Percentiles rank a stretch among this genome's conserved stretches.
Evolutionary conservation across 345 rosid species (phyloP).

Genomic region (Citrus unshiu): DNA sequence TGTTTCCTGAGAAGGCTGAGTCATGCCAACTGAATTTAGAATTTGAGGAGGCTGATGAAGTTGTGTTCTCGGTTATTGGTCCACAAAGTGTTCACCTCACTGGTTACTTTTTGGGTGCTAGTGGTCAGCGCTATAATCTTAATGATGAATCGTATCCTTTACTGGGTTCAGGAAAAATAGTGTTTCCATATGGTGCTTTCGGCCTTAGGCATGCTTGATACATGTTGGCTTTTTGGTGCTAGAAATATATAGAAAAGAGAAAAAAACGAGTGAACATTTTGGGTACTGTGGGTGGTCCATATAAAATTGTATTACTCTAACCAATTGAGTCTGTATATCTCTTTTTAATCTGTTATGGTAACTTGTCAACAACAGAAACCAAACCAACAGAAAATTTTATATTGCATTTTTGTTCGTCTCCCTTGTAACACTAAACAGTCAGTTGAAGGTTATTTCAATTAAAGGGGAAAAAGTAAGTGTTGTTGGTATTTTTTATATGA

Average conservation of each 20-base stretch:
- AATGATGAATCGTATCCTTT: constrained; percentile 67
- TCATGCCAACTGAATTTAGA: constrained; percentile 61
- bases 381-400: not conserved
- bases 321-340: not conserved
- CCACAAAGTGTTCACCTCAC: constrained; percentile 65
- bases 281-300: not conserved
- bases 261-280: not conserved
- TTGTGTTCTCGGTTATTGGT: constrained; percentile 69
- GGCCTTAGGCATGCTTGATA: not conserved
- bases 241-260: not conserved
- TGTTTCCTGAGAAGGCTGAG: constrained; percentile 51
- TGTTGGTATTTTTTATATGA: not conserved
- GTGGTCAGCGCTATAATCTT: constrained; percentile 5
- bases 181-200: not conserved
- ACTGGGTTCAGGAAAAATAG: not conserved
- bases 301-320: not conserved
- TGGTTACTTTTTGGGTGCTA: constrained; percentile 46
- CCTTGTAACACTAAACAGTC: not conserved
- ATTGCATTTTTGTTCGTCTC: not conserved
- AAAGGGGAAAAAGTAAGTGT: too few relatives aligned
- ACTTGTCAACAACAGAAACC: not conserved
- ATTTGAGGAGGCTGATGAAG: constrained; percentile 70
- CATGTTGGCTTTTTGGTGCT: not conserved
- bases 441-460: too few relatives aligned
- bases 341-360: not conserved